Evolutionary conservation across 225 moss, liverwort and hornwort genomes (phyloP).

Genomic region (Anthoceros angustus): DNA sequence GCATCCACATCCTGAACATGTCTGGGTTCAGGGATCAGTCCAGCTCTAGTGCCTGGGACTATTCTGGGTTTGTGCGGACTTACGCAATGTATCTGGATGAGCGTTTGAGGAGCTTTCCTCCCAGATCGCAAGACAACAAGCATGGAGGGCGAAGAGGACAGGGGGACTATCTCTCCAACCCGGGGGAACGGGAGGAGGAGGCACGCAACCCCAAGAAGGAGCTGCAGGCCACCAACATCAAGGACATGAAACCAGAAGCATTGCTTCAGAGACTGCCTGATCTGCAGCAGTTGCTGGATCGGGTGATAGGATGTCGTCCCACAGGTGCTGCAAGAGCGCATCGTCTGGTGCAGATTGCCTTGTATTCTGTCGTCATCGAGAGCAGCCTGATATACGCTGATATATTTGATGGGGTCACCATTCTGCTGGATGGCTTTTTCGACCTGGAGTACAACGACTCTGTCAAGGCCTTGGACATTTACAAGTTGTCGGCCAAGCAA

Average conservation of each 20-base stretch:
- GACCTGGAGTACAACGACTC: slow-evolving; percentile 69
- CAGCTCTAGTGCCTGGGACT: slow-evolving; percentile 82
- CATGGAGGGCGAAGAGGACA: not conserved
- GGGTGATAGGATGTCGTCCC: slow-evolving; percentile 71
- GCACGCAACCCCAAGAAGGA: slow-evolving; percentile 10
- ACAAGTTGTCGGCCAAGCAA: slow-evolving; percentile 63
- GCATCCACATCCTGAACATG: slow-evolving; percentile 67
- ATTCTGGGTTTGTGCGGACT: slow-evolving; percentile 64
- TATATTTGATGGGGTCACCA: slow-evolving; percentile 48
- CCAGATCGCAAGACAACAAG: not conserved
- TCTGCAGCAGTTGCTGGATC: slow-evolving; percentile 80
- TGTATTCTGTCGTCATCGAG: slow-evolving; percentile 59
- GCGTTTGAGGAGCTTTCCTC: slow-evolving; percentile 46
- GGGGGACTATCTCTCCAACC: too few relatives aligned
- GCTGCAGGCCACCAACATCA: slow-evolving; percentile 29
- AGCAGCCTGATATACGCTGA: slow-evolving; percentile 59
- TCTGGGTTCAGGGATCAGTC: slow-evolving; percentile 74
- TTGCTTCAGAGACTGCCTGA: slow-evolving; percentile 68
- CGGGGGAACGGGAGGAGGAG: not conserved
- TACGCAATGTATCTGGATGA: slow-evolving; percentile 76
- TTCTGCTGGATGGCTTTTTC: slow-evolving; percentile 51
- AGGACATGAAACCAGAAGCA: slow-evolving; percentile 60
- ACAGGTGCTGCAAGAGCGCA: slow-evolving; percentile 59
- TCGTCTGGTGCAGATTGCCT: slow-evolving; percentile 61
- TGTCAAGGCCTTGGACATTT: slow-evolving; percentile 66